Base-by-base conservation (phyloP, 1,284 basidiomycete genomes). In the Austroboletus novae-zelandiae region DNA sequence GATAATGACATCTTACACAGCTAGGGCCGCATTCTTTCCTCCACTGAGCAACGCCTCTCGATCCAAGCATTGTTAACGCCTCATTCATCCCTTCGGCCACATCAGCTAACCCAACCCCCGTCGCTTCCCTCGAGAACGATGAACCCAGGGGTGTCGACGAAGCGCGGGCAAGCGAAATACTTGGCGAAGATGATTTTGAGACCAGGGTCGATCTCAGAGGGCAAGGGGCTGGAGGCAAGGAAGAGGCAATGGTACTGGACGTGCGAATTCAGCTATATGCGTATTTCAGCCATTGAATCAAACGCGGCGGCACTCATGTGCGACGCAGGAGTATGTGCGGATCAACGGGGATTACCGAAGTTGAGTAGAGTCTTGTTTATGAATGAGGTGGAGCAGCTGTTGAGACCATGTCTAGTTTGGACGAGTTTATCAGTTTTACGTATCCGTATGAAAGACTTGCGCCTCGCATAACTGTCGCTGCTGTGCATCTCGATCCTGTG, bases 11-110 rank as follows among this genome's bases (percentile, higher is more conserved):
- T 23, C 13, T 30, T 54, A 18, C 65, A 55, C 56, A 98, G 97
- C 73, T 99, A 97, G 96, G 96, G 96, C 40, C 89, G 97, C 40
- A 91, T 99, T 58, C 84, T 99, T 25, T 90, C 93, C 94, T 14
- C 77, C 81, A 8, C 74, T 85, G 27, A 74, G 73, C 43, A 72
- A n/a, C 73, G 5, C 73, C 77, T 2, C 76, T 98, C 53, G 82
- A 91, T 59, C 94, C 95, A n/a, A n/a, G n/a, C n/a, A n/a, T n/a
- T n/a, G n/a, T n/a, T n/a, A n/a, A n/a, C n/a, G n/a, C n/a, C n/a
- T 0, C 90, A 0, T 97, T 99, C 73, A 62, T 93, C 43, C 91
- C 93, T 15, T 63, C 62, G 37, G 43, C 52, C 9, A 44, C 48
- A 0, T 57, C 73, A 1, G 64, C 76, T 0, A 81, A 88, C 55